Base-by-base conservation (phyloP, 2,329 filamentous ascomycete species). In the Alternaria brassicicola region DNA sequence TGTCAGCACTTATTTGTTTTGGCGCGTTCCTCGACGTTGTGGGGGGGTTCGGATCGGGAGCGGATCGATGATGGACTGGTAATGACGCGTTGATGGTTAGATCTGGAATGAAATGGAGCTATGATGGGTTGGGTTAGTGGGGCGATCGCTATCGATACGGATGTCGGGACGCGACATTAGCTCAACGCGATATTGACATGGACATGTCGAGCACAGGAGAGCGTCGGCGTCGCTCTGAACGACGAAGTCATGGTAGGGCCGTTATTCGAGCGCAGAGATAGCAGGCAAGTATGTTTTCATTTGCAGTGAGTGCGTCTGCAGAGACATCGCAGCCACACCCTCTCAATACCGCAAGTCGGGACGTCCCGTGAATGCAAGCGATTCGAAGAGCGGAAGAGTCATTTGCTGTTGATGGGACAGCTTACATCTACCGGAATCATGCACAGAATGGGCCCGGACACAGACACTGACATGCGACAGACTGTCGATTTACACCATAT, bases 1-100 rank as follows among this genome's bases (percentile, higher is more conserved):
- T 73, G 70, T 74, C 69, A 72, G 61, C 46, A 62, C 45, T 58
- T 42, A 39, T 52, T 53, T 42, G 33, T 39, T 52, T 56, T 23
- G 39, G 50, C 26, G 42, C 43, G 41, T 61, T 42, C 33, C 55
- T 55, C 26, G 19, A 23, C 25, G 51, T 12, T 60, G 57, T 63
- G 61, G 57, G 65, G 61, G 57, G 65, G 52, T 45, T 21, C 2
- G 56, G 56, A 58, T 57, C 49, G 55, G 23, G 42, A 25, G 42
- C 31, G 50, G 54, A 61, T 41, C 48, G 50, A 26, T 49, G 61
- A 61, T 50, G 57, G 55, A 61, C 55, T 43, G 26, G 10, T 28
- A 19, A 69, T 67, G 68, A 69, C 68, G 66, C 60, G 46, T 68
- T 61, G 64, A 65, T 57, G 38, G 26, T 43, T 43, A 23, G 19